Conservation (phyloP, 169 alveolate genomes). For the Neospora caninum region DNA sequence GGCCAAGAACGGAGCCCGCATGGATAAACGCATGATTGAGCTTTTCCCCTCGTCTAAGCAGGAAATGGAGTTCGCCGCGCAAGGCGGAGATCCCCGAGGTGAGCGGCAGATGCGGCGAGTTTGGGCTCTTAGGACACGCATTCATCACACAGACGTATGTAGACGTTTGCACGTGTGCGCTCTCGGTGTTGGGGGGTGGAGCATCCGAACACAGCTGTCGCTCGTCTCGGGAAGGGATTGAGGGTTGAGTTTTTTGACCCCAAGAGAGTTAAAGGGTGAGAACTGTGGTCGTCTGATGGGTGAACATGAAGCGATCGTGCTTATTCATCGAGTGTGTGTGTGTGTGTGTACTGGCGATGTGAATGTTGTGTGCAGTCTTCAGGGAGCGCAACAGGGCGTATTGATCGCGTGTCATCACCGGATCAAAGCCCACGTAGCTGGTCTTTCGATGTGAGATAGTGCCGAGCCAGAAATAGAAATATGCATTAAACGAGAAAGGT, state of each 20-base stretch:
- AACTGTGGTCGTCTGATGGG: neutral
- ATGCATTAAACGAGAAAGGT: too few species aligned
- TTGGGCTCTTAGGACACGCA: neutral
- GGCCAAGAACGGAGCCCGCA: slow-evolving; percentile 66
- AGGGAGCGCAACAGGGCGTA: slow-evolving; percentile 20
- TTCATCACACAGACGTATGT: neutral
- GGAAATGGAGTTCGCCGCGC: slow-evolving; percentile 75
- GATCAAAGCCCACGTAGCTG: too few species aligned
- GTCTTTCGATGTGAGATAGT: too few species aligned
- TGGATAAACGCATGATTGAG: slow-evolving; percentile 70
- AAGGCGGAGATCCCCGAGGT: slow-evolving; percentile 76
- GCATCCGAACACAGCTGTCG: too few species aligned
- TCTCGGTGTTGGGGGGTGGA: neutral
- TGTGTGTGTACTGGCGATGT: neutral
- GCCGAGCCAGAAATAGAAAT: too few species aligned
- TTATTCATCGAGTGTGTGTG: too few species aligned
- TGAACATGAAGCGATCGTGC: neutral
- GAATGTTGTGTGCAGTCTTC: neutral
- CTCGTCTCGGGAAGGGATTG: too few species aligned
- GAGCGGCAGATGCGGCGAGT: neutral
- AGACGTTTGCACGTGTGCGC: neutral
- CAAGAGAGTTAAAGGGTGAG: too few species aligned
- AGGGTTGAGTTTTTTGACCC: too few species aligned
- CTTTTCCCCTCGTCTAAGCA: slow-evolving; percentile 72
- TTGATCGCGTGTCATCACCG: neutral